Base-by-base conservation (phyloP, 1,284 basidiomycete genomes). In the Exobasidium rhododendri region DNA sequence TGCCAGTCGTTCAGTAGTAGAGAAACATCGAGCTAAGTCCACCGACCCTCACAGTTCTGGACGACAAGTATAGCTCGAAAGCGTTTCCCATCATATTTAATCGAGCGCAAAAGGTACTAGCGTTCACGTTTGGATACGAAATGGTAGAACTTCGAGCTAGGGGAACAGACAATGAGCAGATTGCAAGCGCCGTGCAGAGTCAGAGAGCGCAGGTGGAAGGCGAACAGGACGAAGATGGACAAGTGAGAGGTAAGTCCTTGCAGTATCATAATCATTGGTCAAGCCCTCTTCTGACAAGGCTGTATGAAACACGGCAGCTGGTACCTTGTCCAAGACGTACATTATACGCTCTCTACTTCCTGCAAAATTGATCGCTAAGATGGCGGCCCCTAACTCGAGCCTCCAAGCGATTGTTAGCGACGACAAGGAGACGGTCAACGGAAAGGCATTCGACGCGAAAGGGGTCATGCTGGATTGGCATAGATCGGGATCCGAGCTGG, bases 141-240 rank as follows among this genome's bases (percentile, higher is more conserved):
- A 61, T 77, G 55, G 68, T 73, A 56, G 69, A 75, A 59, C 57
- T 77, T 7, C 66, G 73, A 14, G 45, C 62, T 3, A 61, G 57
- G 14, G 73, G 73, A 17, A 59, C 63, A 13, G 73, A 75, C 47
- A 72, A 73, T 31, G 67, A 66, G n/a, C 62, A 67, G 47, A 46
- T 69, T 11, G 47, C 52, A 30, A 56, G 56, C 49, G 50, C 55
- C 14, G 7, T 22, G 40, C 6, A 53, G 35, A 17, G 67, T 62
- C 49, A 56, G 60, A 10, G 49, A 24, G 0, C 17, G 61, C 11
- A 49, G 17, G 51, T 20, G 14, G 35, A 54, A 22, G 29, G 40
- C 6, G 43, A n/a, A 11, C 52, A 65, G 32, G 53, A 57, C 22
- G 51, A 43, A 35, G 60, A 67, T 31, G 47, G 28, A 20, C 24